A percentile compares a stretch with the other conserved stretches of the same genome.
These are phyloP conservation scores for Daedaleopsis nitida DNA, from an alignment of 768 basidiomycete species.

Conservation along the genomic window DNA sequence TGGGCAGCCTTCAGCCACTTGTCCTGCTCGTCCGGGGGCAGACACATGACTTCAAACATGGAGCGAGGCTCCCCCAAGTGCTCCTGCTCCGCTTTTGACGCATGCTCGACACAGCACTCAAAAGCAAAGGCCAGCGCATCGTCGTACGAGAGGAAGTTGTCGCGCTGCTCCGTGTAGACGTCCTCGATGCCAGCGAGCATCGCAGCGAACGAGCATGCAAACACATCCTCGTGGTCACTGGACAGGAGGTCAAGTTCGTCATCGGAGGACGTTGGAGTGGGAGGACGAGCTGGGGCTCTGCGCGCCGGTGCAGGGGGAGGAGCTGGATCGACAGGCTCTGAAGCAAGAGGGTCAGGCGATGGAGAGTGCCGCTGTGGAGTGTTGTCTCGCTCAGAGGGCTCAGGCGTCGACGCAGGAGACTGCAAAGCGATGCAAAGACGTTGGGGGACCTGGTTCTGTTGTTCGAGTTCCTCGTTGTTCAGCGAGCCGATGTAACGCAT, in stretches of 20 bases:
- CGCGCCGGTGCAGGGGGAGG: not conserved
- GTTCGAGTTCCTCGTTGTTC: conserved; percentile 2
- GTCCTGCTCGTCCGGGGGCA: conserved; percentile 7
- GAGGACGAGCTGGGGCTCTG: not conserved
- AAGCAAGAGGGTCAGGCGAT: not conserved
- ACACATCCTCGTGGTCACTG: not conserved
- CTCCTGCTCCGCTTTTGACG: conserved; percentile 9
- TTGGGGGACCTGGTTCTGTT: not conserved
- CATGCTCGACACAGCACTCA: conserved; percentile 6
- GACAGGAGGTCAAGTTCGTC: conserved; percentile 7
- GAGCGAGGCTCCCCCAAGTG: conserved; percentile 24
- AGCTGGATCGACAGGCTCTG: not conserved
- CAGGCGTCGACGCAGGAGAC: conserved; percentile 6
- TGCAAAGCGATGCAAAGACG: not conserved
- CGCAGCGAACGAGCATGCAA: conserved; percentile 1
- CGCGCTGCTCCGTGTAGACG: conserved; percentile 3
- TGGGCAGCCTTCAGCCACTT: conserved; percentile 20
- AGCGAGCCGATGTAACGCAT: conserved; percentile 3
- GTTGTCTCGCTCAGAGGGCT: not conserved
- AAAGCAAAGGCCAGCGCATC: conserved; percentile 11
- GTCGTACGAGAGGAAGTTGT: conserved; percentile 8
- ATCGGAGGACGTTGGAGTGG: not conserved
- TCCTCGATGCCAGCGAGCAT: conserved; percentile 4
- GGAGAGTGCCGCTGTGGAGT: conserved; percentile 6
- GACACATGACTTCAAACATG: conserved; percentile 8